These are phyloP conservation scores for Scheffersomyces illinoinensis DNA, from an alignment of 1,139 yeast species.

Conservation along the genomic window DNA sequence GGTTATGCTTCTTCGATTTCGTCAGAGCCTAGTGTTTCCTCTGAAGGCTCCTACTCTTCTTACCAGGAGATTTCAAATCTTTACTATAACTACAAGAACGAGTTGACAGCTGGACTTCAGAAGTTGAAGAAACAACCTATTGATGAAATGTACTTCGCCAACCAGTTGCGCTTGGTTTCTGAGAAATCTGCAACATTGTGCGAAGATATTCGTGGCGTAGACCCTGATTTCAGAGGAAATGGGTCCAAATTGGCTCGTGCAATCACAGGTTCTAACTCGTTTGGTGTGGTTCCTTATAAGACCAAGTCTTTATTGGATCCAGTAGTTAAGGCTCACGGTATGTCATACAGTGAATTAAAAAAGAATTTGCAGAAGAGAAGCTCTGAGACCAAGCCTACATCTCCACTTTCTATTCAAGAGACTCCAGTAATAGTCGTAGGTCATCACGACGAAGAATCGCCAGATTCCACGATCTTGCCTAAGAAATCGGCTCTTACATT, in stretches of 20 bases:
- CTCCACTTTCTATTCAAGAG: background rate
- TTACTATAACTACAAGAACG: constrained; percentile 30
- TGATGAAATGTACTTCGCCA: constrained; percentile 32
- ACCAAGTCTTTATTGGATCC: constrained; percentile 46
- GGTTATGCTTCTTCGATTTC: constrained; percentile 19
- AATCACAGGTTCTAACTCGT: constrained; percentile 46
- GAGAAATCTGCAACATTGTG: constrained; percentile 42
- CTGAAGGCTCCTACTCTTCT: constrained; percentile 38
- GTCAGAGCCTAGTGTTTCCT: constrained; percentile 24
- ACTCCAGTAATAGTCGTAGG: constrained; percentile 2
- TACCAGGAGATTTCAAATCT: constrained; percentile 40
- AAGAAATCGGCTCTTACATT: constrained; percentile 19
- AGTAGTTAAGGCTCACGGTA: constrained; percentile 22
- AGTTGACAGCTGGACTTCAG: constrained; percentile 20
- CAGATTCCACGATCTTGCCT: background rate
- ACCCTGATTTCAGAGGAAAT: constrained; percentile 43
- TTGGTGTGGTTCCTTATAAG: constrained; percentile 42
- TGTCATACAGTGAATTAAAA: constrained; percentile 42
- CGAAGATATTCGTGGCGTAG: constrained; percentile 34
- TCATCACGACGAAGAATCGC: background rate
- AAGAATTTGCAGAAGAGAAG: constrained; percentile 20
- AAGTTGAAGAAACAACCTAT: constrained; percentile 16
- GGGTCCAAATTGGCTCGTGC: constrained; percentile 49
- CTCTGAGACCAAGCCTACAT: background rate
- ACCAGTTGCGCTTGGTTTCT: constrained; percentile 33